Base-by-base conservation (phyloP, 805 yeast genomes). In the Torulaspora gathmanii region DNA sequence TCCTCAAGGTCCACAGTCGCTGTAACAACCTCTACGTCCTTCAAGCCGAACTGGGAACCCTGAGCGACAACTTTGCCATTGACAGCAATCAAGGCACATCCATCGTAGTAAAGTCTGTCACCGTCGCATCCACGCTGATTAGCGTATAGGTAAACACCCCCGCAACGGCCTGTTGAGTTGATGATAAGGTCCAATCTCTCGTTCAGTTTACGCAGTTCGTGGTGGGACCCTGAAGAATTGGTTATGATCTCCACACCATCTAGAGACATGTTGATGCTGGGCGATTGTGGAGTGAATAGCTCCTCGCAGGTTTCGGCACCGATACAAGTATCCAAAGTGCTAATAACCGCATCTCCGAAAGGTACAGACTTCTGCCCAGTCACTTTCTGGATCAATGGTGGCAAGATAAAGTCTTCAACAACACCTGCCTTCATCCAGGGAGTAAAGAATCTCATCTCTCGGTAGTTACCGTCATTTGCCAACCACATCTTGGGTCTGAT, bases 221-320 rank as follows among this genome's bases (percentile, higher is more conserved):
- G 99, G 62, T 93, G 99, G n/a, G 95, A 85, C 1, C 99, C 99
- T 4, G 95, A 83, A 0, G 97, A 88, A 63, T 93, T 93, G 34
- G 97, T 89, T 61, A 93, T 75, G 57, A 93, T 90, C 66, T 93
- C 99, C n/a, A 91, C 95, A 34, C 99, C 99, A 64, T 89, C 97
- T 27, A 93, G 70, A 0, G 96, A 78, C 87, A 91, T 82, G 15
- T 80, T 79, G 45, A 93, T 86, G 65, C 91, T 96, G 3, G 99
- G 99, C 3, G 96, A 82, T 53, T 87, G 83, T 1, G 99, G 99
- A 0, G 99, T 93, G 66, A 93, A 93, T 46, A 93, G 72, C 66
- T 93, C 99, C 64, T 93, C 99, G 65, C 99, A 93, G 0, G 99
- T 95, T 67, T 93, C 99, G 36, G 91, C 87, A n/a, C 99, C 99